These are phyloP conservation scores for Aspergillus neotritici DNA, from an alignment of 2,329 filamentous ascomycete genomes.

Conservation along the genomic window DNA sequence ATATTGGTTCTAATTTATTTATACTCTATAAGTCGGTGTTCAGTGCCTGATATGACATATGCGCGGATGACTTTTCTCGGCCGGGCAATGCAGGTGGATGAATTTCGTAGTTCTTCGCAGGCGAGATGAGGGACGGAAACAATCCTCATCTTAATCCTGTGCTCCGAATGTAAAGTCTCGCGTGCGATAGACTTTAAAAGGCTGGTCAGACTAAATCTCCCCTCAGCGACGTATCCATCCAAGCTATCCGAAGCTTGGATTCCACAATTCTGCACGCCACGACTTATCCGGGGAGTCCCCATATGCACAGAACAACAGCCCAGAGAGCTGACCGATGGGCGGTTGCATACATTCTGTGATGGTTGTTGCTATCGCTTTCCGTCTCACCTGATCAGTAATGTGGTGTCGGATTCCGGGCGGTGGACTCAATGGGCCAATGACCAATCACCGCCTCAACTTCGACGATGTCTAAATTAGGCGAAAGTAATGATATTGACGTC, in stretches of 20 bases:
- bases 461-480: too few relatives aligned
- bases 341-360: too few relatives aligned
- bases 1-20: conserved; percentile 4
- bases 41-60: conserved; percentile 1
- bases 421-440: too few relatives aligned
- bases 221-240: conserved; percentile 1
- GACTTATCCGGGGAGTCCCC: neutral
- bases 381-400: too few relatives aligned
- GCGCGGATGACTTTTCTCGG: conserved; percentile 1
- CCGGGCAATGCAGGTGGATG: neutral
- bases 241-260: conserved; percentile 1
- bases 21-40: conserved; percentile 7
- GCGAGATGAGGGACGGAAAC: conserved; percentile 1
- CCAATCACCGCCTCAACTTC: too few relatives aligned
- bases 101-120: conserved; percentile 1
- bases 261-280: neutral
- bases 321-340: neutral
- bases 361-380: too few relatives aligned
- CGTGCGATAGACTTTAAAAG: conserved; percentile 1
- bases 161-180: neutral
- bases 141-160: conserved; percentile 1
- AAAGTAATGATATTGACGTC: too few relatives aligned
- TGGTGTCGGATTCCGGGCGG: too few relatives aligned
- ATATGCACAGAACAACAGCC: neutral
- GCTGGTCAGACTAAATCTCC: neutral